Conservation (phyloP, 495 filamentous ascomycete genomes). For the Penicillium verhagenii region DNA sequence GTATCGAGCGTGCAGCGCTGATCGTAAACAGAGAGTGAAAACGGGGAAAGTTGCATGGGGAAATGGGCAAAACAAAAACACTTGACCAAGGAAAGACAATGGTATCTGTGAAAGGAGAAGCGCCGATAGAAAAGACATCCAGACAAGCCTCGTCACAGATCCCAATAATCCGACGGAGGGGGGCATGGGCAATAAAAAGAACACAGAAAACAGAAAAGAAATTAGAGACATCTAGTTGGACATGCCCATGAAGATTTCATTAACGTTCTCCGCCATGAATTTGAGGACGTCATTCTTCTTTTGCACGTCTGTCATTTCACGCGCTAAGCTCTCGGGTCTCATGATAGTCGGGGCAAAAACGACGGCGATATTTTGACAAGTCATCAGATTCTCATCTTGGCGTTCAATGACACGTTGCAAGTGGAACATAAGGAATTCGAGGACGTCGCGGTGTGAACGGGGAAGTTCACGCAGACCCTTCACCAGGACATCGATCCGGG, state of each 20-base stretch:
- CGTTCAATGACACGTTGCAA: conserved; percentile 81
- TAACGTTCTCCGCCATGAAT: conserved; percentile 83
- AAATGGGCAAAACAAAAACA: conserved; percentile 3
- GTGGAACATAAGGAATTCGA: conserved; percentile 95
- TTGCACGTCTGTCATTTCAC: conserved; percentile 95
- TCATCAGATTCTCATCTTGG: conserved; percentile 88
- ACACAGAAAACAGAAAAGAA: not conserved
- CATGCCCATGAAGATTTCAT: conserved; percentile 67
- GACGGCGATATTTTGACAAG: conserved; percentile 88
- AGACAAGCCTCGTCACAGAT: not conserved
- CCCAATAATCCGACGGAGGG: not conserved
- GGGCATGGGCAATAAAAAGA: conserved; percentile 31
- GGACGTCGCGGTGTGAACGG: conserved; percentile 75
- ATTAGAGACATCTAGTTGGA: conserved; percentile 17
- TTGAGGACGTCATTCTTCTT: conserved; percentile 87
- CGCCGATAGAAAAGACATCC: conserved; percentile 14
- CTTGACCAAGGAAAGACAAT: conserved; percentile 12
- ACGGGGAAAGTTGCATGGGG: not conserved
- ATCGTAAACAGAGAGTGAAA: conserved; percentile 21
- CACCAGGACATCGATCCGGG: conserved; percentile 64
- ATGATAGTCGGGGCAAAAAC: conserved; percentile 99
- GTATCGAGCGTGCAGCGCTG: conserved; percentile 27
- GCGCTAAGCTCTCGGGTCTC: conserved; percentile 80
- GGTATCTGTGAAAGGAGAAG: conserved; percentile 24
- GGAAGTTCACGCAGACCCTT: conserved; percentile 75